These are phyloP conservation scores for Castanea crenata DNA, from an alignment of 306 rosid genomes.

Conservation along the genomic window DNA sequence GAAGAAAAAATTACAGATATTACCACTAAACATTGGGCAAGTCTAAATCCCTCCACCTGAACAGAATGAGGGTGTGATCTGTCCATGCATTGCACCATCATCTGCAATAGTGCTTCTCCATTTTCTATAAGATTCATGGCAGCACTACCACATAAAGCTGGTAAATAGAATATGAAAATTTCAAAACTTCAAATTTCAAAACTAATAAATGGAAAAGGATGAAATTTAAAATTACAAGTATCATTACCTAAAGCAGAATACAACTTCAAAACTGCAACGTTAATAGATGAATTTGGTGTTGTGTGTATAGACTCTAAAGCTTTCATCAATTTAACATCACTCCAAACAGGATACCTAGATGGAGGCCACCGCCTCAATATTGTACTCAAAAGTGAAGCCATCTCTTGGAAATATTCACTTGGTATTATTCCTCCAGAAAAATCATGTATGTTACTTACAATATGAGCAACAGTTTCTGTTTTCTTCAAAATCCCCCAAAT, in stretches of 20 bases:
- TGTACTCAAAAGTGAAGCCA: conserved; percentile 71
- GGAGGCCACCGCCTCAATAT: conserved; percentile 66
- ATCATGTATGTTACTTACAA: conserved; percentile 39
- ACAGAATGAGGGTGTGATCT: conserved; percentile 50
- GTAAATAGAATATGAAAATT: conserved; percentile 28
- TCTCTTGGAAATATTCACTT: conserved; percentile 52
- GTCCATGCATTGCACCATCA: conserved; percentile 68
- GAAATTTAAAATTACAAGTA: not conserved
- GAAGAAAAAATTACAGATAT: conserved; percentile 20
- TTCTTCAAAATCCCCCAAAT: conserved; percentile 59
- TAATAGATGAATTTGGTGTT: conserved; percentile 35
- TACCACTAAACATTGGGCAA: conserved; percentile 75
- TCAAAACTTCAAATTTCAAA: conserved; percentile 10
- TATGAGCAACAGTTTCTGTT: conserved; percentile 37
- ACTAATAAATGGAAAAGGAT: not conserved
- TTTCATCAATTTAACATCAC: conserved; percentile 51
- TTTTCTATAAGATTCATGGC: conserved; percentile 54
- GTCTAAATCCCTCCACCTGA: conserved; percentile 71
- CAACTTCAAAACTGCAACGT: conserved; percentile 63
- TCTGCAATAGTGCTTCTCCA: conserved; percentile 53
- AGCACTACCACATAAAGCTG: conserved; percentile 78
- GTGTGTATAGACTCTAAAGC: conserved; percentile 40
- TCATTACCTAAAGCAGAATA: conserved; percentile 81
- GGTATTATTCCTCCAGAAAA: conserved; percentile 35
- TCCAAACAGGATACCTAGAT: conserved; percentile 67